These are phyloP conservation scores for Psilocybe cubensis DNA, from an alignment of 768 basidiomycete genomes.

Conservation along the genomic window DNA sequence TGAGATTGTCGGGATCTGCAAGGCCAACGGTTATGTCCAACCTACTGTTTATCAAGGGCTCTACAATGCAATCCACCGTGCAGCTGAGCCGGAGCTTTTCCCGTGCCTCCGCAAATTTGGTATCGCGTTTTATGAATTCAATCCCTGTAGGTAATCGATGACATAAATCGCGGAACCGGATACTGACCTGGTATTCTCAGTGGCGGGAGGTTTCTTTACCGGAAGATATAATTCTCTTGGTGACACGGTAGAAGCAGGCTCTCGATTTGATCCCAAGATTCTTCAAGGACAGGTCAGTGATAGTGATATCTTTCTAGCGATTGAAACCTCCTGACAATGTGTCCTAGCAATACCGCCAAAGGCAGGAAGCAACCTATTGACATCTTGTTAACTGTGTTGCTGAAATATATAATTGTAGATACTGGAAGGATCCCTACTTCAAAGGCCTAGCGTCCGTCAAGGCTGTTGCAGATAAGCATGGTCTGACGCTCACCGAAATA, in stretches of 20 bases:
- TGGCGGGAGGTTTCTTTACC: constrained; percentile 63
- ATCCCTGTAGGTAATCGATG: constrained; percentile 43
- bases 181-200: constrained; percentile 32
- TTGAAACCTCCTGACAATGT: constrained; percentile 15
- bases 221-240: constrained; percentile 49
- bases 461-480: constrained; percentile 37
- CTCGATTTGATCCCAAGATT: constrained; percentile 55
- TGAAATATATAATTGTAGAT: constrained; percentile 29
- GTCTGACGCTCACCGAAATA: constrained; percentile 53
- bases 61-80: constrained; percentile 44
- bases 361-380: not conserved
- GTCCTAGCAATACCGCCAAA: not conserved
- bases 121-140: constrained; percentile 59
- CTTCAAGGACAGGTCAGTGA: constrained; percentile 46
- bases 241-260: constrained; percentile 49
- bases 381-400: not conserved
- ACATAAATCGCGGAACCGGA: not conserved
- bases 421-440: constrained; percentile 61
- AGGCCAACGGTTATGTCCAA: constrained; percentile 52
- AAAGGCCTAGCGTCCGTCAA: constrained; percentile 47
- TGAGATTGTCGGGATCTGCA: constrained; percentile 61
- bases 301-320: constrained; percentile 45
- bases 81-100: constrained; percentile 48
- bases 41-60: constrained; percentile 60
- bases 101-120: constrained; percentile 62